Conservation (phyloP, 2,329 filamentous ascomycete genomes). For the Calonectria naviculata region DNA sequence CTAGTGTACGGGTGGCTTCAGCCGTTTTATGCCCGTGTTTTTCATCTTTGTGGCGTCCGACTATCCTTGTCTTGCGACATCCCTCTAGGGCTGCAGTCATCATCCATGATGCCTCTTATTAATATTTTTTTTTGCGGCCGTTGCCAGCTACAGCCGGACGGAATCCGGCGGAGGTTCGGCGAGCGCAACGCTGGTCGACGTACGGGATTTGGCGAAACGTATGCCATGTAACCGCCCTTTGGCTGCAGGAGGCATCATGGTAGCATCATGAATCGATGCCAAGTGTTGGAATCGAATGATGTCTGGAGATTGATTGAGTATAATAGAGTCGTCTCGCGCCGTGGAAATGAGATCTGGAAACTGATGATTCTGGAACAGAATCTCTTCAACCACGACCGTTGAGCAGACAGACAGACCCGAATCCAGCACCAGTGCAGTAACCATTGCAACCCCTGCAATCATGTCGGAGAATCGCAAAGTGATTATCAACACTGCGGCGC, state of each 20-base stretch:
- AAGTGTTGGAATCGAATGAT: constrained; percentile 2
- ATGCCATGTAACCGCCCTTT: constrained; percentile 11
- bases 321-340: neutral
- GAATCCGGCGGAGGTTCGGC: constrained; percentile 14
- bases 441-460: neutral
- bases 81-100: neutral
- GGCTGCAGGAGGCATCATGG: neutral
- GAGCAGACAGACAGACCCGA: neutral
- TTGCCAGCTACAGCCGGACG: neutral
- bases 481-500: constrained; percentile 34
- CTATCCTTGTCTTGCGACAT: neutral
- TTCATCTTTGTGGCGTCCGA: neutral
- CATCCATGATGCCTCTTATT: neutral
- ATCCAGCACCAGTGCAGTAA: neutral
- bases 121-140: neutral
- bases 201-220: neutral
- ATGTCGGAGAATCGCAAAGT: constrained; percentile 21
- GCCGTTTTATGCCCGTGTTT: neutral
- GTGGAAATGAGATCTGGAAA: neutral
- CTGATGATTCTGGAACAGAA: neutral
- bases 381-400: neutral
- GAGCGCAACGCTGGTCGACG: constrained; percentile 13
- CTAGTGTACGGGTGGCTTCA: neutral
- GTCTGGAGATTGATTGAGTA: neutral
- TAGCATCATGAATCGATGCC: neutral